These are phyloP conservation scores for Dactylella cylindrospora DNA, from an alignment of 2,329 filamentous ascomycete genomes.

Conservation along the genomic window DNA sequence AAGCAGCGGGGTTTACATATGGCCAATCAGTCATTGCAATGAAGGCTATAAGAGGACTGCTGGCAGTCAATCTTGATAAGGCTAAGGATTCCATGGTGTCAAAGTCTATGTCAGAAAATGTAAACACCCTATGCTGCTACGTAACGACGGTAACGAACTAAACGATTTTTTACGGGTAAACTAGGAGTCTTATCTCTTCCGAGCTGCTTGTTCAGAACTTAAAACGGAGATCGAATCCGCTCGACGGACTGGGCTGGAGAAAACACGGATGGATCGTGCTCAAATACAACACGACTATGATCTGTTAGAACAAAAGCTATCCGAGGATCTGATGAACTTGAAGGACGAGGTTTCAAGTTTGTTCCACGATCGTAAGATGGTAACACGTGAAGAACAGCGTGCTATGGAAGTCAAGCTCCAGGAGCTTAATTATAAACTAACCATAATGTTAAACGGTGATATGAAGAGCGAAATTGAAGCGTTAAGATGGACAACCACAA, in stretches of 20 bases:
- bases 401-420: slow-evolving; percentile 77
- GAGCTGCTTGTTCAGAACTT: slow-evolving; percentile 88
- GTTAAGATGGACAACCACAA: slow-evolving; percentile 78
- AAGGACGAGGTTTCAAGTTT: slow-evolving; percentile 92
- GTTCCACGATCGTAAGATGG: slow-evolving; percentile 95
- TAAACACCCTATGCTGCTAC: slow-evolving; percentile 35
- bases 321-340: slow-evolving; percentile 76
- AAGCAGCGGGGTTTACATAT: slow-evolving; percentile 68
- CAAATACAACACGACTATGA: slow-evolving; percentile 94
- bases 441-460: slow-evolving; percentile 83
- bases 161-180: too few relatives aligned
- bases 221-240: slow-evolving; percentile 81
- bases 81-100: slow-evolving; percentile 79
- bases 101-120: slow-evolving; percentile 90
- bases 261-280: slow-evolving; percentile 77
- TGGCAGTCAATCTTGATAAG: slow-evolving; percentile 76
- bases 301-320: slow-evolving; percentile 79
- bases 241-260: slow-evolving; percentile 73
- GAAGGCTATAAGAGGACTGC: slow-evolving; percentile 80
- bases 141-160: neutral
- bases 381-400: slow-evolving; percentile 82
- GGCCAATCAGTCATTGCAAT: slow-evolving; percentile 80
- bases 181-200: slow-evolving; percentile 84
- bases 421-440: slow-evolving; percentile 95
- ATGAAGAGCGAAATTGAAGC: slow-evolving; percentile 89